phyloP scores from a whole-genome alignment of 2,329 filamentous ascomycete species.

The Aureobasidium namibiae region DNA sequence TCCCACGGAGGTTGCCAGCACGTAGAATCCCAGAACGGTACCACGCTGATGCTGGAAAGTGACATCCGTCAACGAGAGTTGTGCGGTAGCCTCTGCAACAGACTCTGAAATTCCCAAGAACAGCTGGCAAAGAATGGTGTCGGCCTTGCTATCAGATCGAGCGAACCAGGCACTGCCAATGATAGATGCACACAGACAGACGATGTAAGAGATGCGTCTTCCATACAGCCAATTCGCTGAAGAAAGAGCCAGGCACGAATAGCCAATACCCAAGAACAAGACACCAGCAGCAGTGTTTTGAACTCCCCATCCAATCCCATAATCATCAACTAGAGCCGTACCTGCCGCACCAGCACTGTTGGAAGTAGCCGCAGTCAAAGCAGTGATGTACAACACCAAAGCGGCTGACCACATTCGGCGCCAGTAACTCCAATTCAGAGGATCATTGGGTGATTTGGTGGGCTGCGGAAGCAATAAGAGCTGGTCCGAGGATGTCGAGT shows the following conservation, averaged over 20 bases:
- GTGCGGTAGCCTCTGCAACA: constrained; percentile 48
- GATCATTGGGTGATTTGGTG: constrained; percentile 28
- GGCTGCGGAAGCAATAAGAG: constrained; percentile 47
- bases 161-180: constrained; percentile 49
- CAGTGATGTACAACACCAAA: constrained; percentile 47
- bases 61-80: constrained; percentile 49
- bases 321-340: constrained; percentile 42
- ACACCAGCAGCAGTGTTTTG: constrained; percentile 52
- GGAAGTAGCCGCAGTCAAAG: constrained; percentile 47
- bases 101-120: constrained; percentile 51
- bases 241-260: constrained; percentile 46
- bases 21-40: constrained; percentile 46
- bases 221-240: constrained; percentile 49
- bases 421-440: constrained; percentile 24
- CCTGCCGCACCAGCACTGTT: constrained; percentile 48
- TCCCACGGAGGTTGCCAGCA: constrained; percentile 47
- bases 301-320: constrained; percentile 43
- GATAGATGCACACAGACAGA: constrained; percentile 43
- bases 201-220: constrained; percentile 45
- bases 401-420: constrained; percentile 30
- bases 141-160: constrained; percentile 32
- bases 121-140: constrained; percentile 48
- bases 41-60: constrained; percentile 52
- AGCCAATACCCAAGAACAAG: constrained; percentile 48
- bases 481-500: constrained; percentile 27